A percentile compares a stretch with the other conserved stretches of the same genome.
Conservation (phyloP, 257 asterid species). For the Nicotiana attenuata region DNA sequence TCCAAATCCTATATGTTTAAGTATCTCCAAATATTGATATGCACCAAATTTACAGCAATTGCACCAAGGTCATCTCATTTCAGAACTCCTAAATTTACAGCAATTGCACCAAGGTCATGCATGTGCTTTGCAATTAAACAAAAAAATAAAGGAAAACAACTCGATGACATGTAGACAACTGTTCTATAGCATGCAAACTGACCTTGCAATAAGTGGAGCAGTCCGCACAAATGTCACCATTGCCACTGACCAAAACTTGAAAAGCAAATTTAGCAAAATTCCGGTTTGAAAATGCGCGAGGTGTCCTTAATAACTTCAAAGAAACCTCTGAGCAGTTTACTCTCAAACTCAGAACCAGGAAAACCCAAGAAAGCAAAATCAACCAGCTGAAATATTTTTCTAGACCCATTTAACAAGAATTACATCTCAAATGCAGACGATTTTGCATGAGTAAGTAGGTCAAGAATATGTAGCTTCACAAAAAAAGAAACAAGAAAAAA, state of each 20-base stretch:
- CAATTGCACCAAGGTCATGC: neutral
- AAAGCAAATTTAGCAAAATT: slow-evolving; percentile 55
- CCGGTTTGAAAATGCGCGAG: slow-evolving; percentile 51
- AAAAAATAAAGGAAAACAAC: neutral
- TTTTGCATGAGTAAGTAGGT: neutral
- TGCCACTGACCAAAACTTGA: slow-evolving; percentile 39
- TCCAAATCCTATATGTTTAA: neutral
- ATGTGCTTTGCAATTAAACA: neutral
- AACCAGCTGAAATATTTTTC: neutral
- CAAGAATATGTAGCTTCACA: neutral
- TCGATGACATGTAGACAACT: neutral
- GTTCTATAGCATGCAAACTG: slow-evolving; percentile 11
- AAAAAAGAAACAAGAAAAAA: neutral
- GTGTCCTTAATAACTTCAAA: slow-evolving; percentile 58
- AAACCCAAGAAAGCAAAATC: slow-evolving; percentile 34
- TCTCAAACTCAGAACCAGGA: slow-evolving; percentile 32
- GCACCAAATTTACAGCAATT: neutral
- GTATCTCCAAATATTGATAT: neutral
- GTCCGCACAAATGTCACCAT: slow-evolving; percentile 38
- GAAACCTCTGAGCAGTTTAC: slow-evolving; percentile 28
- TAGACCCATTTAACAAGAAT: slow-evolving; percentile 33
- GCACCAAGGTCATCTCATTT: no score
- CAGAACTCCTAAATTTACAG: neutral
- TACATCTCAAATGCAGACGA: neutral
- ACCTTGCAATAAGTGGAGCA: slow-evolving; percentile 84